A percentile compares a stretch with the other conserved stretches of the same genome.
These are phyloP conservation scores for Bifiguratus adelaidae DNA, from an alignment of 192 early-diverging fungal genomes.

Conservation along the genomic window DNA sequence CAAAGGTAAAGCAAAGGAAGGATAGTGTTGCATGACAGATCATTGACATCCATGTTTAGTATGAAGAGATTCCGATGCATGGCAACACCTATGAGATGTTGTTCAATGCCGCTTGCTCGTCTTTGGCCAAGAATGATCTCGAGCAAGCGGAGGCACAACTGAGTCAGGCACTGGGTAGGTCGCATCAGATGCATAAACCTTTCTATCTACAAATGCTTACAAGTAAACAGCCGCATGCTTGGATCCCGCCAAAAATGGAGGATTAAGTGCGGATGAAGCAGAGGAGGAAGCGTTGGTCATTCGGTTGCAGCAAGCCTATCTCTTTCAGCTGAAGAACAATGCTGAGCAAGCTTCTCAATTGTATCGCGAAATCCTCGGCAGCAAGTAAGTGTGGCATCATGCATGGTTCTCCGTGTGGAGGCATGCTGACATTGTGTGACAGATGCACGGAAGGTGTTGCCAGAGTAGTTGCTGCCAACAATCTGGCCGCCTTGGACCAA, in stretches of 20 bases:
- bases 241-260: no score
- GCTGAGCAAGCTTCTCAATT: conserved; percentile 39
- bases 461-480: conserved; percentile 58
- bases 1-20: conserved; percentile 11
- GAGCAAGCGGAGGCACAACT: conserved; percentile 33
- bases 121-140: conserved; percentile 40
- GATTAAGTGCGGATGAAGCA: no score
- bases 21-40: not conserved
- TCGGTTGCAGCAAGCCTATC: conserved; percentile 51
- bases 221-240: no score
- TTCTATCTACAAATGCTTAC: no score
- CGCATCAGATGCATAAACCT: no score
- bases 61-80: no score
- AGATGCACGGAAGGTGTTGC: conserved; percentile 46
- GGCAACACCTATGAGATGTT: conserved; percentile 53
- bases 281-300: conserved; percentile 55
- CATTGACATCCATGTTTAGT: no score
- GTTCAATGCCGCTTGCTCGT: conserved; percentile 54
- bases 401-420: not conserved
- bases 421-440: conserved; percentile 16
- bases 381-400: conserved; percentile 43
- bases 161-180: no score
- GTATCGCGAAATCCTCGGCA: conserved; percentile 44
- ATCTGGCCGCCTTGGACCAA: conserved; percentile 43
- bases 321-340: conserved; percentile 49